Conservation (phyloP, 306 rosid species). For the Canavalia gladiata region DNA sequence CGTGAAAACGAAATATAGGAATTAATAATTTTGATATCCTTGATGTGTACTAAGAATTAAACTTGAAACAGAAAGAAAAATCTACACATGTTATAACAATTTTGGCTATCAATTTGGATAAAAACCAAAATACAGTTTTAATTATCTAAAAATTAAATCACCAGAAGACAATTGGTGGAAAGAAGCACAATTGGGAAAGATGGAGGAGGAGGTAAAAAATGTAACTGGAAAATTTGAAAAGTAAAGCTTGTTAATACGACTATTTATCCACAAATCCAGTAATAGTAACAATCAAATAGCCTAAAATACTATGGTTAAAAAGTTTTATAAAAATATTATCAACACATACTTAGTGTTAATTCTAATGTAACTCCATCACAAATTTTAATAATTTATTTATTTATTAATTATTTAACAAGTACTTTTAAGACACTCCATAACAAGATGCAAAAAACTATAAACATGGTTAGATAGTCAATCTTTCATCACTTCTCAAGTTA, state of each 20-base stretch:
- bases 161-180: not conserved
- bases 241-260: not conserved
- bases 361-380: too few species aligned
- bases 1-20: not conserved
- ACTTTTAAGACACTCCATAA: too few species aligned
- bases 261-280: not conserved
- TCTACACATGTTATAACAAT: not conserved
- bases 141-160: not conserved
- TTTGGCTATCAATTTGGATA: not conserved
- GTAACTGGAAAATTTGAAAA: not conserved
- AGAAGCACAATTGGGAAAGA: too few species aligned
- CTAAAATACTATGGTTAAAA: too few species aligned
- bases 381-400: too few species aligned
- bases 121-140: not conserved
- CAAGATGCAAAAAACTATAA: not conserved
- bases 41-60: not conserved
- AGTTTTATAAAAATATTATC: too few species aligned
- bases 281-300: too few species aligned
- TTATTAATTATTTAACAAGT: too few species aligned
- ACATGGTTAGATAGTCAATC: constrained; percentile 17
- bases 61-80: not conserved
- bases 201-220: not conserved
- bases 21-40: not conserved
- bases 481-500: not conserved
- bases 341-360: too few species aligned